A percentile compares a stretch with the other conserved stretches of the same genome.
phyloP scores from a whole-genome alignment of 768 basidiomycete genomes.

The Hericium rajendrae region DNA sequence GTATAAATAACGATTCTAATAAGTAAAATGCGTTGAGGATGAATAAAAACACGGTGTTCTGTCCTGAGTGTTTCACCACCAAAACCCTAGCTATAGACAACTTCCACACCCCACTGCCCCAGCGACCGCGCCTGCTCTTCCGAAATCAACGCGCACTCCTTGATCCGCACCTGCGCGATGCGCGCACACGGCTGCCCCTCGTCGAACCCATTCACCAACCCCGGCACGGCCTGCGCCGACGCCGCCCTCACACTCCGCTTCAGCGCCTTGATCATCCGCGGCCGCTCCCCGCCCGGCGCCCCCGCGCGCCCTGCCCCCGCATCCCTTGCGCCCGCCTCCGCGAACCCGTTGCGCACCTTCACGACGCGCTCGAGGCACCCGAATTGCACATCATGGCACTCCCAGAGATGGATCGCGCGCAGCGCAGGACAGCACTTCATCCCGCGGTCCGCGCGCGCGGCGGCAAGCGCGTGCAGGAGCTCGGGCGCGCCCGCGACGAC shows the following conservation, averaged over 20 bases:
- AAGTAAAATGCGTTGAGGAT: too few relatives aligned
- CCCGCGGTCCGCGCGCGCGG: background rate
- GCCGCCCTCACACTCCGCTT: background rate
- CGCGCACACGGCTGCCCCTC: background rate
- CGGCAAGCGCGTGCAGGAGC: conserved; percentile 4
- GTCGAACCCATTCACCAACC: background rate
- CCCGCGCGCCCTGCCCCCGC: background rate
- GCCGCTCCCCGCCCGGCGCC: background rate
- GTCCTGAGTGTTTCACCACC: background rate
- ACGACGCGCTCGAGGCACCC: conserved; percentile 1
- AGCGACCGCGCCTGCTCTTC: conserved; percentile 1
- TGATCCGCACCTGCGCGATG: background rate
- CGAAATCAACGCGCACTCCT: background rate
- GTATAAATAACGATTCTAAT: too few relatives aligned
- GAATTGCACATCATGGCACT: conserved; percentile 3
- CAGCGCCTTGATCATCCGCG: background rate
- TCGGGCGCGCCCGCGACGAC: conserved; percentile 1
- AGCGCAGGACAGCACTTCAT: conserved; percentile 3
- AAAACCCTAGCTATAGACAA: background rate
- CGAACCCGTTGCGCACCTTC: conserved; percentile 7
- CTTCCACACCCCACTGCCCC: conserved; percentile 1
- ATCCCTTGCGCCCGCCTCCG: background rate
- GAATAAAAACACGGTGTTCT: background rate
- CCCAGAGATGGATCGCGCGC: conserved; percentile 9
- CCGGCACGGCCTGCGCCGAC: background rate